A percentile compares a stretch with the other conserved stretches of the same genome.
These are phyloP conservation scores for Didymella lethalis DNA, from an alignment of 2,329 filamentous ascomycete species.

Conservation along the genomic window DNA sequence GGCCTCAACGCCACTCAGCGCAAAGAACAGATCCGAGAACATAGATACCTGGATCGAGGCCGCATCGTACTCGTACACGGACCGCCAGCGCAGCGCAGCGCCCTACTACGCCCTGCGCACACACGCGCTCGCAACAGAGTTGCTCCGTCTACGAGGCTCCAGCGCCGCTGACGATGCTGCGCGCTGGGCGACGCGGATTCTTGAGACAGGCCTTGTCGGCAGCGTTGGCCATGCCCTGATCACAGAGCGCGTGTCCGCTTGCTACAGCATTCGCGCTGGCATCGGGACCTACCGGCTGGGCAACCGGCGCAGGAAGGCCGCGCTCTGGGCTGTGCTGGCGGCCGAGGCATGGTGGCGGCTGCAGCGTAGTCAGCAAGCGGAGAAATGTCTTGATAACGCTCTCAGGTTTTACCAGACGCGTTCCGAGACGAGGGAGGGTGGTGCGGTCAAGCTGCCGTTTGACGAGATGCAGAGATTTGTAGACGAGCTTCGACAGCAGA, in stretches of 20 bases:
- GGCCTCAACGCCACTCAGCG: constrained; percentile 72
- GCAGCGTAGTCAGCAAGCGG: constrained; percentile 78
- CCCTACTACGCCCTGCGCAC: constrained; percentile 83
- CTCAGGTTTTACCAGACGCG: constrained; percentile 60
- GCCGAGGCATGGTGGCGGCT: constrained; percentile 84
- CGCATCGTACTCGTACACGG: constrained; percentile 90
- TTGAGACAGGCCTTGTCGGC: constrained; percentile 77
- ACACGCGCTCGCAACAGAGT: constrained; percentile 77
- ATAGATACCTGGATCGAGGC: constrained; percentile 89
- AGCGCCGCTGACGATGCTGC: constrained; percentile 85
- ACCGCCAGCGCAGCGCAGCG: constrained; percentile 72
- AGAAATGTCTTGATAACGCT: constrained; percentile 77
- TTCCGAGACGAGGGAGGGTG: constrained; percentile 28
- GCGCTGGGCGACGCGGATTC: constrained; percentile 79
- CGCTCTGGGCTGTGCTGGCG: constrained; percentile 84
- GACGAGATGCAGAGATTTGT: constrained; percentile 69
- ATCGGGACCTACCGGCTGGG: constrained; percentile 73
- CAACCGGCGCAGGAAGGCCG: constrained; percentile 80
- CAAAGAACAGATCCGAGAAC: constrained; percentile 80
- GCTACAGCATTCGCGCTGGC: constrained; percentile 78
- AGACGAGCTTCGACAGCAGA: constrained; percentile 70
- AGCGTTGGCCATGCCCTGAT: constrained; percentile 80
- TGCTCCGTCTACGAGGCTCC: constrained; percentile 81
- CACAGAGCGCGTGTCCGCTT: constrained; percentile 84
- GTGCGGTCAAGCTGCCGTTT: constrained; percentile 52